Evolutionary conservation across 768 basidiomycete species (phyloP), one percentile per base, ranked within the genome.

Genomic region (Inosperma sp.): DNA sequence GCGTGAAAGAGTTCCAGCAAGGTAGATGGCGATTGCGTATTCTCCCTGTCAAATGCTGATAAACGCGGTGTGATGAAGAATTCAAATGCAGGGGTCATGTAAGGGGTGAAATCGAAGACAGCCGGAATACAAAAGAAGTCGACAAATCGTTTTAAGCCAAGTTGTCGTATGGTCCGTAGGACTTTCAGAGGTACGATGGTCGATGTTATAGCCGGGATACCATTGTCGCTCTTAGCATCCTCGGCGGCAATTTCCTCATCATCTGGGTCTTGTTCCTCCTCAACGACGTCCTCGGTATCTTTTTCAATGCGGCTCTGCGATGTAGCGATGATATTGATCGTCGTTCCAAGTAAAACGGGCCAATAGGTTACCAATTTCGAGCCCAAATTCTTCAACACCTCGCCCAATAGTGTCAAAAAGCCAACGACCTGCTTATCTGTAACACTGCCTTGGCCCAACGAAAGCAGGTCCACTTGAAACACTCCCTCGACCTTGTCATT

Each of bases 11-110:
- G 72, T 31, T 96, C 93, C 35, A 99, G 71, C 14, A 95, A 73
- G 0, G 89, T 83, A 0, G 93, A 95, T 0, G 95, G 93, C 0
- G 90, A 78, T 65, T 97, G 95, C 0, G 87, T 90, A 59, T 94
- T 98, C 66, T 98, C 96, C 35, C 69, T 74, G 52, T 87, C 84
- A 21, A 98, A 73, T 3, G 71, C 66, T 0, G 80, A 70, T 19
- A 99, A 74, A 5, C 96, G 87, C 1, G 95, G 93, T 0, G 86
- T 81, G 59, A 98, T 86, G 71, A 90, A 80, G 0, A 79, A 69
- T 1, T 72, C 52, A 69, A 91, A 97, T 7, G 82, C 78, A 5
- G 75, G 69, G 4, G 70, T 66, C 61, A 98, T 72, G 65, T 83
- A 94, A 0, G 82, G 78, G 0, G 72, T 61, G 63, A 86, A 95